Evolutionary conservation across 495 filamentous ascomycete genomes (phyloP).

Genomic region (Alectoria sarmentosa): DNA sequence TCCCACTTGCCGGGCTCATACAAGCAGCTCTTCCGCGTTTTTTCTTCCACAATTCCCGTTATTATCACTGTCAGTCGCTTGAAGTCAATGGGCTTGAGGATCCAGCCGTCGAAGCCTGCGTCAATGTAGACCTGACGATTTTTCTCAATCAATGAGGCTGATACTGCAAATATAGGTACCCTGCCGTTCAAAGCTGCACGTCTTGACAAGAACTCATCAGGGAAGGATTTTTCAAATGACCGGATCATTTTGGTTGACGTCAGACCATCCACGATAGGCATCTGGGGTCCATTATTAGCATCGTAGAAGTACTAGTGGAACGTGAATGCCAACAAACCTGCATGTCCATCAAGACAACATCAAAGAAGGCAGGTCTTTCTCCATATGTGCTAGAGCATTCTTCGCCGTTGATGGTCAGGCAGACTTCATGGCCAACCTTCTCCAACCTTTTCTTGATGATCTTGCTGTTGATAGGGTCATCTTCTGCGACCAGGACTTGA

Average conservation of each 20-base stretch:
- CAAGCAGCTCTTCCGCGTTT: conserved; percentile 39
- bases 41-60: conserved; percentile 46
- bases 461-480: conserved; percentile 87
- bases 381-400: conserved; percentile 69
- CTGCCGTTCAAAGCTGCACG: conserved; percentile 45
- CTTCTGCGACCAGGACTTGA: conserved; percentile 76
- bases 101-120: conserved; percentile 90
- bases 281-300: conserved; percentile 42
- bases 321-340: conserved; percentile 50
- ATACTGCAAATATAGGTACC: conserved; percentile 84
- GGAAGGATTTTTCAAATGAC: conserved; percentile 50
- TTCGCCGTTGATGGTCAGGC: conserved; percentile 75
- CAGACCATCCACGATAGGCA: conserved; percentile 90
- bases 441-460: conserved; percentile 79
- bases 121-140: conserved; percentile 63
- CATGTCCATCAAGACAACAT: conserved; percentile 95
- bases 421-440: conserved; percentile 68
- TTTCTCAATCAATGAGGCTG: conserved; percentile 72
- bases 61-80: conserved; percentile 56
- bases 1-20: conserved; percentile 66
- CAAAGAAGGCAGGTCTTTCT: conserved; percentile 53
- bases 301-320: background rate
- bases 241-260: conserved; percentile 79
- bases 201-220: conserved; percentile 37
- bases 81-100: conserved; percentile 71